A percentile compares a stretch with the other conserved stretches of the same genome.
phyloP scores from a whole-genome alignment of 2,329 filamentous ascomycete genomes.

The Fulvia fulva region DNA sequence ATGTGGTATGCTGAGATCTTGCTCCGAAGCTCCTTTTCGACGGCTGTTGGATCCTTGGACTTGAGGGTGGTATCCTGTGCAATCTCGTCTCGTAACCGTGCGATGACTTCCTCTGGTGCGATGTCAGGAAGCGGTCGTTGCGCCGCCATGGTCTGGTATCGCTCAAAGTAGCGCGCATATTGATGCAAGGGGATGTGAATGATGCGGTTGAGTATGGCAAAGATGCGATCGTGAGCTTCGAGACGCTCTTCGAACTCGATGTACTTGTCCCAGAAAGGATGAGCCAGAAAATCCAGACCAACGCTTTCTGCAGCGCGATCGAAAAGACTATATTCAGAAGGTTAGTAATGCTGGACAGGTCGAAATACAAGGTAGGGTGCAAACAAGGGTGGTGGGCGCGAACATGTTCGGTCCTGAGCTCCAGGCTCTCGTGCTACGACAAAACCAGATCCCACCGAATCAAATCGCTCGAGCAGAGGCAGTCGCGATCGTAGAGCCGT shows the following conservation, averaged over 20 bases:
- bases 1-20: conserved; percentile 79
- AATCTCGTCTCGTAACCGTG: conserved; percentile 67
- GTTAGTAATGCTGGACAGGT: conserved; percentile 37
- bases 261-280: conserved; percentile 99
- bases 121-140: conserved; percentile 69
- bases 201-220: conserved; percentile 74
- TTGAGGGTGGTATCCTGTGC: conserved; percentile 59
- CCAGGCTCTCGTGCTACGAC: conserved; percentile 11
- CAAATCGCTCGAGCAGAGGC: conserved; percentile 12
- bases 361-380: conserved; percentile 23
- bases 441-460: conserved; percentile 10
- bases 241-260: conserved; percentile 93
- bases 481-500: conserved; percentile 13
- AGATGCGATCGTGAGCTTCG: conserved; percentile 79
- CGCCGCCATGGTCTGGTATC: conserved; percentile 74
- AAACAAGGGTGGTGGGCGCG: conserved; percentile 31
- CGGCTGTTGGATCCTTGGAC: conserved; percentile 69
- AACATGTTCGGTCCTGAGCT: conserved; percentile 26
- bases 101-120: conserved; percentile 63
- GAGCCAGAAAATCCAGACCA: conserved; percentile 87
- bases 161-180: conserved; percentile 90
- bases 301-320: conserved; percentile 82
- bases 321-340: conserved; percentile 64
- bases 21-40: conserved; percentile 75
- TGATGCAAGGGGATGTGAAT: conserved; percentile 93